These are phyloP conservation scores for Hypoxylon fragiforme DNA, from an alignment of 495 filamentous ascomycete species.

Conservation along the genomic window DNA sequence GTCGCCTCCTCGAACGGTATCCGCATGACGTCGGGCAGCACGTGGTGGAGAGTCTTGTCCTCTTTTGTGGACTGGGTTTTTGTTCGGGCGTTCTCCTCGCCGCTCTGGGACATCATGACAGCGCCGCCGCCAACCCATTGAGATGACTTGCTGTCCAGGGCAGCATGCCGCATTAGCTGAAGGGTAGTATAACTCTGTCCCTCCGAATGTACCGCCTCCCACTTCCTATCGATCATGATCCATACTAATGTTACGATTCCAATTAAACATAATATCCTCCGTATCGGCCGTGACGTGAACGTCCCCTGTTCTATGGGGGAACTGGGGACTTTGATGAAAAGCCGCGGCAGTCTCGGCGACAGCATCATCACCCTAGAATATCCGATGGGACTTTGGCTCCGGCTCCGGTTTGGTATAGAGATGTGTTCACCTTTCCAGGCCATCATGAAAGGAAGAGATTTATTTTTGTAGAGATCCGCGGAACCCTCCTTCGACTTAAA, in stretches of 20 bases:
- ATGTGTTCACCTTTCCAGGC: conserved; percentile 21
- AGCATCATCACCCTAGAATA: conserved; percentile 24
- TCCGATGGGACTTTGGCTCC: conserved; percentile 18
- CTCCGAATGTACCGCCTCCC: conserved; percentile 19
- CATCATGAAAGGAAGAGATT: conserved; percentile 13
- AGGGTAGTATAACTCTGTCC: conserved; percentile 20
- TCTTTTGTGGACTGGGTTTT: conserved; percentile 8
- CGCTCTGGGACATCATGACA: conserved; percentile 18
- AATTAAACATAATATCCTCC: conserved; percentile 27
- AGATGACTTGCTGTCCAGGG: conserved; percentile 20
- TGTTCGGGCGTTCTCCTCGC: background rate
- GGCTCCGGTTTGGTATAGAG: conserved; percentile 22
- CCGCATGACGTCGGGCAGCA: conserved; percentile 43
- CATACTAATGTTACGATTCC: conserved; percentile 26
- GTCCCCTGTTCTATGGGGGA: conserved; percentile 34
- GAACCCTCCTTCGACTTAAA: conserved; percentile 1
- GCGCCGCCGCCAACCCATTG: conserved; percentile 33
- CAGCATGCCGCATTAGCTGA: conserved; percentile 21
- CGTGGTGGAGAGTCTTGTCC: conserved; percentile 20
- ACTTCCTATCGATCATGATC: conserved; percentile 20
- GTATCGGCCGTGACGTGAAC: conserved; percentile 26
- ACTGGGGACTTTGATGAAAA: conserved; percentile 28
- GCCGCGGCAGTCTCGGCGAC: conserved; percentile 32
- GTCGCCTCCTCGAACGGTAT: conserved; percentile 47
- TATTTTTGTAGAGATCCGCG: background rate